phyloP scores from a whole-genome alignment of 306 rosid genomes.

The Dryas alaskensis region DNA sequence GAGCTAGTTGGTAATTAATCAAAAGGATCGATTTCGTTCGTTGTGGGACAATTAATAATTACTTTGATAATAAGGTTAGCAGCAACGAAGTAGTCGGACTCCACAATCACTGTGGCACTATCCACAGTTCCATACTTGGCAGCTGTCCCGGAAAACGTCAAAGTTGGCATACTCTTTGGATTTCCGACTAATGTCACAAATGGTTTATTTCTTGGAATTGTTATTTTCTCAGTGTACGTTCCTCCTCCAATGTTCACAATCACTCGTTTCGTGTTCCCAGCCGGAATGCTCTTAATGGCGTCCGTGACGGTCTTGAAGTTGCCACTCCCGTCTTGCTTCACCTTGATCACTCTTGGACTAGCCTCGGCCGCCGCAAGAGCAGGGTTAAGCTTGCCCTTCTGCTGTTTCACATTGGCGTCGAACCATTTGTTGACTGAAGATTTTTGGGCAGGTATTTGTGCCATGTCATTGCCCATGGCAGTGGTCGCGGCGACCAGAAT shows the following conservation, averaged over 20 bases:
- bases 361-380: constrained; percentile 42
- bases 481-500: not conserved
- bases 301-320: constrained; percentile 44
- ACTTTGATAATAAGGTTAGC: constrained; percentile 43
- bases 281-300: constrained; percentile 54
- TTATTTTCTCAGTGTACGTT: constrained; percentile 51
- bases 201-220: constrained; percentile 36
- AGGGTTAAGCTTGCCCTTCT: constrained; percentile 34
- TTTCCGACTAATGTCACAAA: constrained; percentile 46
- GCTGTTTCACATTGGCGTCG: constrained; percentile 20
- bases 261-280: constrained; percentile 41
- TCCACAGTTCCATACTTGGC: constrained; percentile 49
- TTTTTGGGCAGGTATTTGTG: constrained; percentile 29
- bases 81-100: constrained; percentile 39
- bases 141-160: constrained; percentile 44
- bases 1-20: not conserved
- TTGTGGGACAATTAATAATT: not conserved
- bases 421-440: constrained; percentile 41
- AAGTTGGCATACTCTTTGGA: constrained; percentile 32
- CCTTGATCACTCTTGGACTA: constrained; percentile 28
- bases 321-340: constrained; percentile 47
- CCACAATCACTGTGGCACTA: constrained; percentile 48
- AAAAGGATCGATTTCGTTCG: not conserved
- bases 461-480: constrained; percentile 17
- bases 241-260: constrained; percentile 51